Evolutionary conservation across 495 filamentous ascomycete species (phyloP), one percentile per base, ranked within the genome.

Genomic region (Emericellopsis terricola): DNA sequence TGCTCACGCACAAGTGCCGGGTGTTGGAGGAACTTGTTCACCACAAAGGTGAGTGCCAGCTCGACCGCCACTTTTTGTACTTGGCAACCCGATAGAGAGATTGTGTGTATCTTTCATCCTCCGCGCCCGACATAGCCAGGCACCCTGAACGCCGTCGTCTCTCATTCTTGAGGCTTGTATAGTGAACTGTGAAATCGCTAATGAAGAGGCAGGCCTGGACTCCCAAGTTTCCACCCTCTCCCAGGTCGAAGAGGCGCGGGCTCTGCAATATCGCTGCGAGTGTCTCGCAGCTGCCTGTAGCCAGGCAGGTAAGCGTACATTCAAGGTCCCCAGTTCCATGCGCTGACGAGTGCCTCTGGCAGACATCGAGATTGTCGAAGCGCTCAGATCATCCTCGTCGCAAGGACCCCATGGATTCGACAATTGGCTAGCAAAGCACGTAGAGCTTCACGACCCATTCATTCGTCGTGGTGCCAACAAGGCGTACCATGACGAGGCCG

Each of bases 221-320:
- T 56, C 53, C 34, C 57, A 50, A 37, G 38, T 63, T 30, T 45
- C 52, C 19, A 45, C 50, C 39, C 43, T 63, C 38, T 65, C 56
- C 41, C 60, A 65, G 18, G 48, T 62, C 26, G 62, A 65, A 38
- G 62, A 65, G 46, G 60, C 62, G 21, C 47, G 62, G 31, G 44
- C 50, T 11, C 37, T 65, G 33, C 62, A 65, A 36, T 64, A 65
- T 39, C 52, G 51, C 37, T 64, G 60, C 41, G 62, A 65, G 43
- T 65, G 60, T 40, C 57, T 65, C 39, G 60, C 63, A 38, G 52
- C 47, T 31, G 60, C 57, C 26, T 58, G 59, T 34, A 43, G 62
- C 32, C 58, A 60, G 15, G 48, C 59, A 53, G 59, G 62, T 65
- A 56, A 35, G 33, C 33, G 24, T 20, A 35, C 15, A 6, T 11